Percentiles rank a stretch among this genome's conserved stretches.
These are phyloP conservation scores for Quercus lobata DNA, from an alignment of 331 rosid species.

Conservation along the genomic window DNA sequence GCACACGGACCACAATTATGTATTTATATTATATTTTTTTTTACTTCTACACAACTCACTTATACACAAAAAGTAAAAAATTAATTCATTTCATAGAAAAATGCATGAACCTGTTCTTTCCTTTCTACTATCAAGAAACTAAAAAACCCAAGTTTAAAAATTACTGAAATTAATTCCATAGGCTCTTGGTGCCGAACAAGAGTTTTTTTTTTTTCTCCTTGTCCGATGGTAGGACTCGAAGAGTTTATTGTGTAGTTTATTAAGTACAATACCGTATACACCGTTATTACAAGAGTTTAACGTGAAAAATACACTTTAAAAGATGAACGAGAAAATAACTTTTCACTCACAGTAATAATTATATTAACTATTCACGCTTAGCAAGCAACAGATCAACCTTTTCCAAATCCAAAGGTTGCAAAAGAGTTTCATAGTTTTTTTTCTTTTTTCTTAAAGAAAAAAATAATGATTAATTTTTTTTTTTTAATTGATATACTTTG, in stretches of 20 bases:
- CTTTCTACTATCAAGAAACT: not conserved
- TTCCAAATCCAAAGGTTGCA: constrained; percentile 23
- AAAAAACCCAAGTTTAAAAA: not conserved
- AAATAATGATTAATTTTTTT: no score
- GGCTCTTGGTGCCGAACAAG: not conserved
- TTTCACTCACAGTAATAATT: not conserved
- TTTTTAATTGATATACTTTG: constrained; percentile 20
- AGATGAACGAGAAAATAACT: not conserved
- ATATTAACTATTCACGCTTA: not conserved
- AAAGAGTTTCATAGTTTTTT: constrained; percentile 14
- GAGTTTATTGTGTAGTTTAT: not conserved
- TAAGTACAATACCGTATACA: not conserved
- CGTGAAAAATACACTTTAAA: not conserved
- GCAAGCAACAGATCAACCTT: constrained; percentile 27
- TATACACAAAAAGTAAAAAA: not conserved
- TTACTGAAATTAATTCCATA: not conserved
- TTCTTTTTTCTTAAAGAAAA: not conserved
- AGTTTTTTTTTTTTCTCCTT: not conserved
- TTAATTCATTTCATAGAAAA: not conserved
- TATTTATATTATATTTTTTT: no score
- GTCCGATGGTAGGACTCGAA: not conserved
- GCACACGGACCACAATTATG: no score
- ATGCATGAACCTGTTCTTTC: not conserved
- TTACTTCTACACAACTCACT: no score
- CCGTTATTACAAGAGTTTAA: not conserved